These are phyloP conservation scores for Herpomyces periplanetae DNA, from an alignment of 2,329 filamentous ascomycete genomes.

Conservation along the genomic window DNA sequence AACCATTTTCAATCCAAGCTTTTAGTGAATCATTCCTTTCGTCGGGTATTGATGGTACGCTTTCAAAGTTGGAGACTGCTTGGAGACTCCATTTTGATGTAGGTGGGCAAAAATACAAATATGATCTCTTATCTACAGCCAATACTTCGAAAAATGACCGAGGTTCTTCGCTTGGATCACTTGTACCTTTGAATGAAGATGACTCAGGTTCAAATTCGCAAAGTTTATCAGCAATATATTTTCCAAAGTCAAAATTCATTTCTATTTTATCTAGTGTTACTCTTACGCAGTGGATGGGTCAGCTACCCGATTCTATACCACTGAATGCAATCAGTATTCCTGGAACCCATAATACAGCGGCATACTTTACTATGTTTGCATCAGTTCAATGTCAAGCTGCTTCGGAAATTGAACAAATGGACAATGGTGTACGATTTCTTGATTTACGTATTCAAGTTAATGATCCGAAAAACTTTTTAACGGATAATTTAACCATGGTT, in stretches of 20 bases:
- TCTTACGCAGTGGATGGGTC: slow-evolving; percentile 38
- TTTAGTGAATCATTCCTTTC: too few relatives aligned
- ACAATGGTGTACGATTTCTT: slow-evolving; percentile 70
- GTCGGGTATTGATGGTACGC: too few relatives aligned
- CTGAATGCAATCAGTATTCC: slow-evolving; percentile 55
- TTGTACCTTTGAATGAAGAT: too few relatives aligned
- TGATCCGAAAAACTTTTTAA: slow-evolving; percentile 14
- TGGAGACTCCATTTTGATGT: too few relatives aligned
- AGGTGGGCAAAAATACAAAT: too few relatives aligned
- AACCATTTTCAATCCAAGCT: too few relatives aligned
- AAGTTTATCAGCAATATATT: too few relatives aligned
- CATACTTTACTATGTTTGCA: slow-evolving; percentile 42
- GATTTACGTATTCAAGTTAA: slow-evolving; percentile 44
- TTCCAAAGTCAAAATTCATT: slow-evolving; percentile 11
- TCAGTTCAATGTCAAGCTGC: slow-evolving; percentile 78
- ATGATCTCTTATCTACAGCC: too few relatives aligned
- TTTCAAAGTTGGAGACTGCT: too few relatives aligned
- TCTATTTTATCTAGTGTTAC: slow-evolving; percentile 27
- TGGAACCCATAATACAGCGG: slow-evolving; percentile 78
- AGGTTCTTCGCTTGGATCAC: too few relatives aligned
- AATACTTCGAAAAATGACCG: too few relatives aligned
- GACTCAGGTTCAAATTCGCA: too few relatives aligned
- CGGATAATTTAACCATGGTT: slow-evolving; percentile 35
- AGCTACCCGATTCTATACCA: slow-evolving; percentile 26
- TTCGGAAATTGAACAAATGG: slow-evolving; percentile 30